These are phyloP conservation scores for Trichoderma oligosporum DNA, from an alignment of 2,329 filamentous ascomycete genomes.

Conservation along the genomic window DNA sequence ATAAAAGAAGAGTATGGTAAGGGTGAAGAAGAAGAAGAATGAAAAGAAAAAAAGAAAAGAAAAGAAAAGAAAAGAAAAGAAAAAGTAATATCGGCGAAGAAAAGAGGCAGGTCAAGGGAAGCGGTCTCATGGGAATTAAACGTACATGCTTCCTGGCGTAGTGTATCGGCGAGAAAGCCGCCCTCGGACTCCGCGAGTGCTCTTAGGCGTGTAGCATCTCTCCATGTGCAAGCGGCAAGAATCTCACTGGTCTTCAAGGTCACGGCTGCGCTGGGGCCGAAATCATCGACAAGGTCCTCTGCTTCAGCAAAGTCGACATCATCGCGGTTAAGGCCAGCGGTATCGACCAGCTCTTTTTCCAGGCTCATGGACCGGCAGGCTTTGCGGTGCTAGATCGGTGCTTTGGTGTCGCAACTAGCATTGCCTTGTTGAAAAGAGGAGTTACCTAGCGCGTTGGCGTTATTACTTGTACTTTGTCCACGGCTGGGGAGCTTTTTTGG, in stretches of 20 bases:
- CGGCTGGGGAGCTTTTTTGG: too few relatives aligned
- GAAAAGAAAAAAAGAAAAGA: not conserved
- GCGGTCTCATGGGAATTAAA: slow-evolving; percentile 28
- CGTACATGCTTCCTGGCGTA: slow-evolving; percentile 77
- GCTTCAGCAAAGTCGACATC: slow-evolving; percentile 8
- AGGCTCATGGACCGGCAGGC: slow-evolving; percentile 21
- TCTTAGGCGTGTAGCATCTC: slow-evolving; percentile 54
- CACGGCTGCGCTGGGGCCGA: slow-evolving; percentile 17
- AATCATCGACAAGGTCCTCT: slow-evolving; percentile 21
- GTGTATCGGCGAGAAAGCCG: slow-evolving; percentile 63
- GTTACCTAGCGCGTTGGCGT: too few relatives aligned
- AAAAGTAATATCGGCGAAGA: not conserved
- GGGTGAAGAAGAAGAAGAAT: slow-evolving; percentile 6
- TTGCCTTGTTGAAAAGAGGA: not conserved
- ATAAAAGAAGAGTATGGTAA: slow-evolving; percentile 14
- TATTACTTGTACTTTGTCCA: too few relatives aligned
- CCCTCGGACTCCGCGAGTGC: slow-evolving; percentile 58
- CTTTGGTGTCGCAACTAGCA: not conserved
- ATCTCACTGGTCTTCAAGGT: slow-evolving; percentile 39
- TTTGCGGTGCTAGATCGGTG: slow-evolving; percentile 1
- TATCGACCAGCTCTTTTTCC: slow-evolving; percentile 13
- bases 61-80: not conserved
- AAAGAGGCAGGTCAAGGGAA: not conserved
- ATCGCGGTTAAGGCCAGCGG: slow-evolving; percentile 15
- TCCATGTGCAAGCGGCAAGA: slow-evolving; percentile 55